phyloP scores from a whole-genome alignment of 208 protist genomes.

The Spironucleus salmonicida region DNA sequence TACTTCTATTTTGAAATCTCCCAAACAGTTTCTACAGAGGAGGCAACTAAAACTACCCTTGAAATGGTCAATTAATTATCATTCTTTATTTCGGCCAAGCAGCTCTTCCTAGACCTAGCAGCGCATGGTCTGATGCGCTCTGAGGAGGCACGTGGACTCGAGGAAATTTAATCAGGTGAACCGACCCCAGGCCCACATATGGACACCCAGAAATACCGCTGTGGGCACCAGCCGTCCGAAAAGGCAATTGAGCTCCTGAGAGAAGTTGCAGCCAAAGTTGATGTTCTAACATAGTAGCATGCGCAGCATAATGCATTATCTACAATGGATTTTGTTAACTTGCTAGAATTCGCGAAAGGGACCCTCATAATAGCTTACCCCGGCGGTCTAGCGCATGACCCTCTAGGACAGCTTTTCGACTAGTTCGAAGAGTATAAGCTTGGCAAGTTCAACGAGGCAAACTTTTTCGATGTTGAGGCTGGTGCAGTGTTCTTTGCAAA shows the following conservation, averaged over 20 bases:
- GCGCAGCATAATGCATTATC: not conserved
- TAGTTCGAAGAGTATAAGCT: not conserved
- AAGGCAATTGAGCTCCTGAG: not conserved
- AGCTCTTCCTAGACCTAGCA: not conserved
- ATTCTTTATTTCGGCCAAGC: not conserved
- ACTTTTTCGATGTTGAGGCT: constrained; percentile 11
- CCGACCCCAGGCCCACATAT: not conserved
- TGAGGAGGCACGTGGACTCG: not conserved
- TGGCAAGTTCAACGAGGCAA: not conserved
- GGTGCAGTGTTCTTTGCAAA: constrained; percentile 13
- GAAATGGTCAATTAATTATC: not conserved
- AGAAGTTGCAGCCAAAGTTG: not conserved
- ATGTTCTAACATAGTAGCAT: not conserved
- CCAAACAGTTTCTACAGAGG: not conserved
- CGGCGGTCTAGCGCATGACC: not conserved
- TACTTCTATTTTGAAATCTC: constrained; percentile 21
- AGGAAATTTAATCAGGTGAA: not conserved
- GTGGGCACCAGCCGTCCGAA: not conserved
- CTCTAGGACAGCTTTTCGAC: not conserved
- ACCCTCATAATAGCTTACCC: constrained; percentile 3
- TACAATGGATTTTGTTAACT: not conserved
- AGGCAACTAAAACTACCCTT: not conserved
- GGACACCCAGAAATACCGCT: not conserved
- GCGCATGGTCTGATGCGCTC: not conserved
- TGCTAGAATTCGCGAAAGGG: not conserved